Percentiles rank a stretch among this genome's conserved stretches.
phyloP scores from a whole-genome alignment of 1,284 basidiomycete genomes.

The Thelephora terrestris region DNA sequence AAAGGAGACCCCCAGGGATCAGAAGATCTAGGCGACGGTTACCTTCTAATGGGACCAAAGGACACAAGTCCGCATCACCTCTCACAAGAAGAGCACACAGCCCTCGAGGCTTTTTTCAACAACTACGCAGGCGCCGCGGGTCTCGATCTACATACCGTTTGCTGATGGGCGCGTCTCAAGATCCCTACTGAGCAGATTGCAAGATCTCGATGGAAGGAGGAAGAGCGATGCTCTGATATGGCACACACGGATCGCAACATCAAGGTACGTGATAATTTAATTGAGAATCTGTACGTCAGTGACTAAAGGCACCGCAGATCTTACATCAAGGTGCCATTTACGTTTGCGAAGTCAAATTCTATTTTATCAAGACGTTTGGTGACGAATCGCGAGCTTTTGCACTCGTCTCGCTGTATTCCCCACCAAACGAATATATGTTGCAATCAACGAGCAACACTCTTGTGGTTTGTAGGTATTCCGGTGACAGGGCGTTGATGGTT shows the following conservation, averaged over 20 bases:
- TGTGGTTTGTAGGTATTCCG: constrained; percentile 1
- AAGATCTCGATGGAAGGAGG: constrained; percentile 13
- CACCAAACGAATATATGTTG: neutral
- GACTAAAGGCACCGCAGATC: neutral
- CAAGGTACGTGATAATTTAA: constrained; percentile 9
- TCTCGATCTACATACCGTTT: constrained; percentile 11
- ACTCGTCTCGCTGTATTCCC: constrained; percentile 6
- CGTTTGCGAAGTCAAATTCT: constrained; percentile 19
- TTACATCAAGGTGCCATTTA: constrained; percentile 2
- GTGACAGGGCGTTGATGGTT: neutral
- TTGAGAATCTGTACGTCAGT: neutral
- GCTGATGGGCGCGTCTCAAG: constrained; percentile 18
- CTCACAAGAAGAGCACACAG: neutral
- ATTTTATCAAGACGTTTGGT: constrained; percentile 8
- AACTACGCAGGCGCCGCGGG: constrained; percentile 3
- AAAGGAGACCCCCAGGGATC: constrained; percentile 1
- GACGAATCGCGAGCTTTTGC: neutral
- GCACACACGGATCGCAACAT: constrained; percentile 9
- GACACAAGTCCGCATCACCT: neutral
- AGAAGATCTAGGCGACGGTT: constrained; percentile 10
- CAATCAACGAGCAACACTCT: neutral
- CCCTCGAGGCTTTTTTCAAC: neutral
- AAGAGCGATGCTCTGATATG: neutral
- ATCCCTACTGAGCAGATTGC: constrained; percentile 16
- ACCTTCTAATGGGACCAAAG: constrained; percentile 1